phyloP scores from a whole-genome alignment of 2,329 filamentous ascomycete genomes.

The Trichoderma semiorbis region DNA sequence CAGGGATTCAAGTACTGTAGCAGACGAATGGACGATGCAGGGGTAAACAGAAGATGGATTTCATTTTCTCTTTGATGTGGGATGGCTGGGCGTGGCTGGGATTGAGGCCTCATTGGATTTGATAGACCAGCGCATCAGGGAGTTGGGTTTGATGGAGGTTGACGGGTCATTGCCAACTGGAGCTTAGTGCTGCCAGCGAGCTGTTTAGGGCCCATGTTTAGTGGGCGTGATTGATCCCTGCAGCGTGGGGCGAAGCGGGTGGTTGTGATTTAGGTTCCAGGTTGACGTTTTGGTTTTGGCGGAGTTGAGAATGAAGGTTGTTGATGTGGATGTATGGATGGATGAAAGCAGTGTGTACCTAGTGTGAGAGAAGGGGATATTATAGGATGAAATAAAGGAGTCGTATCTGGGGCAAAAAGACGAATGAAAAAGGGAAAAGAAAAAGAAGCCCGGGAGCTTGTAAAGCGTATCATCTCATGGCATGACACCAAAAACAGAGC shows the following conservation, averaged over 20 bases:
- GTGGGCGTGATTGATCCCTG: not conserved
- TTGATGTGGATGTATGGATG: not conserved
- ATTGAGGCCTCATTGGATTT: not conserved
- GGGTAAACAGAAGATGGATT: not conserved
- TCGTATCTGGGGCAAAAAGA: too few relatives aligned
- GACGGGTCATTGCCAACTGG: conserved; percentile 9
- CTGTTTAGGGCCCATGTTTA: not conserved
- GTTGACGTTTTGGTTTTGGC: not conserved
- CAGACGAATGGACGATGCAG: not conserved
- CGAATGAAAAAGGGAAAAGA: not conserved
- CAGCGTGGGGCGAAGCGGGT: not conserved
- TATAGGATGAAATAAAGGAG: too few relatives aligned
- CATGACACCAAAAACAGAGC: not conserved
- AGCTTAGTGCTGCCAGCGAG: conserved; percentile 14
- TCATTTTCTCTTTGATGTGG: not conserved
- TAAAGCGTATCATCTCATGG: not conserved
- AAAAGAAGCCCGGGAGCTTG: not conserved
- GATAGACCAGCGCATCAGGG: not conserved
- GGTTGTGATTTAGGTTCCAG: not conserved
- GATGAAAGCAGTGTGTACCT: too few relatives aligned
- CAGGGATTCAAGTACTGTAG: not conserved
- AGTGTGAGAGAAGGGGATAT: not conserved
- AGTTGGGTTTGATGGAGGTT: not conserved
- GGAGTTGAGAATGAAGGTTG: not conserved
- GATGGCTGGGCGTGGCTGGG: not conserved